Evolutionary conservation across 306 rosid species (phyloP).

Genomic region (Acmispon strigosus): DNA sequence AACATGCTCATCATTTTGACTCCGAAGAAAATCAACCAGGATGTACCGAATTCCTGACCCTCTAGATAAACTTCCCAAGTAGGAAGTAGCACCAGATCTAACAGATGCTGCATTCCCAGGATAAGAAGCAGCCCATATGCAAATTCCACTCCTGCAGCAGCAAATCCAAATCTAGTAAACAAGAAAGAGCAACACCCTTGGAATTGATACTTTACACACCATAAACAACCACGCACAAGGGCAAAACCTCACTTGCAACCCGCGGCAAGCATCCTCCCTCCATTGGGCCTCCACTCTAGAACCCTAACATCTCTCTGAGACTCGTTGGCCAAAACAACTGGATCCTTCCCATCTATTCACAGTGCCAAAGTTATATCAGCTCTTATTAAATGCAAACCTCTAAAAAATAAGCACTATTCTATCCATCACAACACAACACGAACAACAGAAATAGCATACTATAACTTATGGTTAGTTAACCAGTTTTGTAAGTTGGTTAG

Average conservation of each 20-base stretch:
- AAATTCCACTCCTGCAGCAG: constrained; percentile 61
- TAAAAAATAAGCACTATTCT: background rate
- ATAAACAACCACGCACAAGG: constrained; percentile 15
- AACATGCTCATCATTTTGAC: constrained; percentile 63
- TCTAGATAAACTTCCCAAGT: constrained; percentile 69
- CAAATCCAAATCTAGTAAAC: constrained; percentile 11
- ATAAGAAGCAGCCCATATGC: constrained; percentile 93
- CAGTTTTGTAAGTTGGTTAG: no score
- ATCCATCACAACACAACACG: background rate
- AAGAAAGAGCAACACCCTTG: background rate
- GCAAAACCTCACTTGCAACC: constrained; percentile 81
- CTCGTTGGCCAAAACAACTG: constrained; percentile 61
- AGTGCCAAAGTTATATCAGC: background rate
- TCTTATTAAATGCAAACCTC: background rate
- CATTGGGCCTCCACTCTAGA: constrained; percentile 93
- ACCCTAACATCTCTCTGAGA: constrained; percentile 64
- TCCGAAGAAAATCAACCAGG: constrained; percentile 76
- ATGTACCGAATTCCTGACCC: constrained; percentile 79
- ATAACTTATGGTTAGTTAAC: no score
- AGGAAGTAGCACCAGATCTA: constrained; percentile 71
- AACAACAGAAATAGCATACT: background rate
- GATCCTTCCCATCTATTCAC: constrained; percentile 76
- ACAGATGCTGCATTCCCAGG: constrained; percentile 80
- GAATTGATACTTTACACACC: background rate
- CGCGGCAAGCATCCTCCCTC: constrained; percentile 68